A percentile compares a stretch with the other conserved stretches of the same genome.
These are phyloP conservation scores for Pseudonitzschia delicatissima DNA, from an alignment of 108 stramenopile species.

Conservation along the genomic window DNA sequence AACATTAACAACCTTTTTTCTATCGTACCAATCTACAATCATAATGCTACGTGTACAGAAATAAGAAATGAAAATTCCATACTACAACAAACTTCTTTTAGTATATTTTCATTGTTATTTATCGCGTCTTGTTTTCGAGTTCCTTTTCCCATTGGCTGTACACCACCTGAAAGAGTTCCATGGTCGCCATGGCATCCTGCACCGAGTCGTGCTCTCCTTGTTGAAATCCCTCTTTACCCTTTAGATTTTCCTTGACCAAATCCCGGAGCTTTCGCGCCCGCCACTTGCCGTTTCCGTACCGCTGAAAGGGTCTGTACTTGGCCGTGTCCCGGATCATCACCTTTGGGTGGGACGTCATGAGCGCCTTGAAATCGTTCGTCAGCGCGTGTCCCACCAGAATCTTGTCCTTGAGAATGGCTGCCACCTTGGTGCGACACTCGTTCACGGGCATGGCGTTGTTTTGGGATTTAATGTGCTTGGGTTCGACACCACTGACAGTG, in stretches of 20 bases:
- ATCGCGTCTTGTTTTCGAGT: slow-evolving; percentile 23
- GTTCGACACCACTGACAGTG: slow-evolving; percentile 78
- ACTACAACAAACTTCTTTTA: too few species aligned
- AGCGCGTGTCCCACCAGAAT: slow-evolving; percentile 96
- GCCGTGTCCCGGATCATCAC: slow-evolving; percentile 87
- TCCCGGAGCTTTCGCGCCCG: slow-evolving; percentile 88
- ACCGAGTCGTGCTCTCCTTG: slow-evolving; percentile 76
- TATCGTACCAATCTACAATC: too few species aligned
- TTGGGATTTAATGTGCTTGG: slow-evolving; percentile 64
- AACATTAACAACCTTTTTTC: too few species aligned
- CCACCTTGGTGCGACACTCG: slow-evolving; percentile 74
- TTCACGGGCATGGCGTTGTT: slow-evolving; percentile 69
- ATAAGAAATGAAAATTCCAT: too few species aligned
- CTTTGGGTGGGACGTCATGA: slow-evolving; percentile 88
- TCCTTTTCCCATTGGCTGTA: slow-evolving; percentile 76
- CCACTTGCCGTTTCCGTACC: slow-evolving; percentile 72
- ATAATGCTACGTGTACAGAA: too few species aligned
- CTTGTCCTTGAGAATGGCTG: slow-evolving; percentile 72
- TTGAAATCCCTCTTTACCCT: slow-evolving; percentile 52
- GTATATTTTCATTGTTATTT: not conserved
- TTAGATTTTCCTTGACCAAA: slow-evolving; percentile 82
- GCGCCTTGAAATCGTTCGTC: slow-evolving; percentile 90
- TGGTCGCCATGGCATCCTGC: slow-evolving; percentile 82
- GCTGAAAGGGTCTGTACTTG: slow-evolving; percentile 84
- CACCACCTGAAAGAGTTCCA: slow-evolving; percentile 80